Conservation (phyloP, 2,329 filamentous ascomycete genomes). For the Leptosphaerulina australis region DNA sequence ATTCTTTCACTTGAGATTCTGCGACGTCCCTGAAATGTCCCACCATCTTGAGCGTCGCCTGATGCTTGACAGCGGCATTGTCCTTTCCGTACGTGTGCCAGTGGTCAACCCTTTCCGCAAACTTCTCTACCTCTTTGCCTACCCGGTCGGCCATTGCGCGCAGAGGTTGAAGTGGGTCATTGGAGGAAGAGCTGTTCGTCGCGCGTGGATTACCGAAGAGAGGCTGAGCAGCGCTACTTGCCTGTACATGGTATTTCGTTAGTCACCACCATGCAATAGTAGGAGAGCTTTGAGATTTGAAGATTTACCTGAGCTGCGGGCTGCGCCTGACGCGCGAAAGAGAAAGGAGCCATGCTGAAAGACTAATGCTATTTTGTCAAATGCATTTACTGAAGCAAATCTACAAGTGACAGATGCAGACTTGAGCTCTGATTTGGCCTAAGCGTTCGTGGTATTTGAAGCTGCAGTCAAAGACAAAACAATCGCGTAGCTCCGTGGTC, state of each 20-base stretch:
- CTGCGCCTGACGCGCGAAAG: conserved; percentile 38
- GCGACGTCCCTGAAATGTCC: conserved; percentile 57
- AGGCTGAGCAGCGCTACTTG: conserved; percentile 19
- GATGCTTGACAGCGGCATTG: conserved; percentile 60
- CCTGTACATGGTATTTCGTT: conserved; percentile 7
- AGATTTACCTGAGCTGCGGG: conserved; percentile 33
- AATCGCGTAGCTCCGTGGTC: conserved; percentile 21
- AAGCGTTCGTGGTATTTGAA: neutral
- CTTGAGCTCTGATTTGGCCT: neutral
- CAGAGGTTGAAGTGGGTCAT: conserved; percentile 63
- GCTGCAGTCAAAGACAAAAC: conserved; percentile 30
- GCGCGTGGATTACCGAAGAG: conserved; percentile 24
- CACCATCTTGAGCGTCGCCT: conserved; percentile 47
- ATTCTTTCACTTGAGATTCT: conserved; percentile 54
- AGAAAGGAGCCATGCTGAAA: conserved; percentile 34
- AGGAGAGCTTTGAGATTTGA: conserved; percentile 2
- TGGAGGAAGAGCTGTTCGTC: conserved; percentile 22
- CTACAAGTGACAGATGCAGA: neutral
- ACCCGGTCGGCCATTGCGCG: conserved; percentile 70
- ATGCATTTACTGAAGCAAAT: neutral
- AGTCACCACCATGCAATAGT: neutral
- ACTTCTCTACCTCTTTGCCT: conserved; percentile 82
- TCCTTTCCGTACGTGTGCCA: conserved; percentile 56
- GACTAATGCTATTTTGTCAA: neutral
- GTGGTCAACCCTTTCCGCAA: conserved; percentile 80